Base-by-base conservation (phyloP, 2,329 filamentous ascomycete genomes). In the Xylaria sp. region DNA sequence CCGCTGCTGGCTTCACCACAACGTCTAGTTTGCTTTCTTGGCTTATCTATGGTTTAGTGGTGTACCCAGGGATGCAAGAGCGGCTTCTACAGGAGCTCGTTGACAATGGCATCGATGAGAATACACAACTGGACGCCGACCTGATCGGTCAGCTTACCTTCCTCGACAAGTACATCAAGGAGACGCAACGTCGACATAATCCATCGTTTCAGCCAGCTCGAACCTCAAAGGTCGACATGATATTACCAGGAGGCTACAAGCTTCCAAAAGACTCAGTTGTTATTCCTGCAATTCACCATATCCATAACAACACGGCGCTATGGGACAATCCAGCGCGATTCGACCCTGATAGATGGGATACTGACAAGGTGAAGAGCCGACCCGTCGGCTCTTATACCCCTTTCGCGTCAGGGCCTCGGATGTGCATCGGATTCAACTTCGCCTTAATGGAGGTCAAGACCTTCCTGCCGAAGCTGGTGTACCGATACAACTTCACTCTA, bases 401-500 rank as follows among this genome's bases (percentile, higher is more conserved):
- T 0, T 90, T 90, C 68, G 87, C 84, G 0, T 78, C 82, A 0
- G 88, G 88, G 0, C 83, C 80, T 0, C 79, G 88, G 1, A 84
- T 83, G 78, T 90, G 88, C 67, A 86, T 90, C 62, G 88, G 87
- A 0, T 89, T 89, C 81, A 90, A 89, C 76, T 89, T 90, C 74
- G 88, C 87, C 0, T 77, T 90, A 6, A 82, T 85, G 65, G 87
- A 90, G 75, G 80, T 89, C 65, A 89, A 89, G 78, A 80, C 88
- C 3, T 83, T 88, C 71, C 44, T 90, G 68, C 79, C 83, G 1
- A 86, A 89, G 78, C 77, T 90, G 42, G 76, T 90, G 1, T 89
- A 83, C 64, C 80, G 87, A 7, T 90, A 90, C 73, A 79, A 85
- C 61, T 90, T 88, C 65, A 76, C 67, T 10, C 74, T 81, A n/a